Base-by-base conservation (phyloP, 805 yeast genomes). In the Lipomyces yamanashiensis region DNA sequence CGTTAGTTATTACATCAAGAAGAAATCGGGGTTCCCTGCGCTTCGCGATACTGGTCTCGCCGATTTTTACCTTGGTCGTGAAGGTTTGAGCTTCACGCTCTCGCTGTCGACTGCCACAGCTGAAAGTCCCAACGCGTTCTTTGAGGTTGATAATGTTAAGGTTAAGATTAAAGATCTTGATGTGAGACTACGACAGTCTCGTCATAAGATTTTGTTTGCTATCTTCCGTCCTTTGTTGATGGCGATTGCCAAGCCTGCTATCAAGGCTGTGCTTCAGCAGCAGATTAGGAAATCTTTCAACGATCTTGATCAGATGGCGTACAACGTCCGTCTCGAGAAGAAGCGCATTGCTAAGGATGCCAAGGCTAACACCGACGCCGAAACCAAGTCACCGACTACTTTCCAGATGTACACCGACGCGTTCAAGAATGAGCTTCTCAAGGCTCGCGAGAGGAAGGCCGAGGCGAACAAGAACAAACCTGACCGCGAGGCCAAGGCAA, bases 151-250 rank as follows among this genome's bases (percentile, higher is more conserved):
- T 19, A 43, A 59, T 21, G 68, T 67, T 15, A 45, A 68, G 21
- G 71, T 67, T 23, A 58, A 40, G 39, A 52, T 67, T 37, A 41
- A 61, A 36, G 33, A 53, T 34, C 23, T 67, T 43, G 48, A 67
- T 7, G 52, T 67, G n/a, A 52, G 40, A 28, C 53, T 67, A 43
- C 61, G 58, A 33, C 48, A 61, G 56, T 67, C 71, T 33, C 57
- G 48, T 12, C 70, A 68, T 51, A 58, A 56, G 58, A 36, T 64
- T 7, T 57, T 68, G n/a, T 62, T 67, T 50, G 50, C 44, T 4
- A 17, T 68, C 33, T 64, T 68, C 62, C 49, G 54, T 39, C 71
- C 70, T 1, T 41, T 66, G 41, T 51, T 67, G 43, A 47, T 68
- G 44, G 9, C 50, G 17, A 34, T 63, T 21, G 50, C 58, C 12